Conservation (phyloP, 148 eudicot species). For the Silene conica region DNA sequence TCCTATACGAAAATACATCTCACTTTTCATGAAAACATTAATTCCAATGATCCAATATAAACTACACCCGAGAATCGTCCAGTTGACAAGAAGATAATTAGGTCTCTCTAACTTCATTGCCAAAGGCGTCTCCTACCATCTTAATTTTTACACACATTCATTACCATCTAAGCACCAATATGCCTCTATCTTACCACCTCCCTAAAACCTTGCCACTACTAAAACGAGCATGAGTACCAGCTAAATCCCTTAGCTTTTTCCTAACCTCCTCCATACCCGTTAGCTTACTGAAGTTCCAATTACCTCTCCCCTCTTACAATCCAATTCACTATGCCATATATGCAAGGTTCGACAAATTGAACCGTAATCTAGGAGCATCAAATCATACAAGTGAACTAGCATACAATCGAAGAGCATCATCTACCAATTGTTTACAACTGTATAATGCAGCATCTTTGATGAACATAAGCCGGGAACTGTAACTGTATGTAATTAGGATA, state of each 20-base stretch:
- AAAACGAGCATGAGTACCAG: not conserved
- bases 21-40: no score
- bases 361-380: not conserved
- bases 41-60: no score
- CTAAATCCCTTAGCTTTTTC: not conserved
- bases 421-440: not conserved
- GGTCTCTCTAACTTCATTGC: no score
- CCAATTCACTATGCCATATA: not conserved
- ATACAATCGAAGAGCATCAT: not conserved
- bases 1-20: no score
- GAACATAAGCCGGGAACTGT: not conserved
- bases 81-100: no score
- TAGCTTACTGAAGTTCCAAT: not conserved
- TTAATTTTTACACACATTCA: no score
- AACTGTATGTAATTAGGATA: slow-evolving; percentile 10
- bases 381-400: not conserved
- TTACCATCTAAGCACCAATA: no score
- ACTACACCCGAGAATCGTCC: no score
- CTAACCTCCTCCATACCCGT: not conserved
- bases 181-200: not conserved
- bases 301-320: not conserved
- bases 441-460: not conserved
- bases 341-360: not conserved
- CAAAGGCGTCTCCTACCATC: no score
- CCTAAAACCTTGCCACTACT: not conserved